Base-by-base conservation (phyloP, 2,329 filamentous ascomycete genomes). In the Escovopsis sp. region DNA sequence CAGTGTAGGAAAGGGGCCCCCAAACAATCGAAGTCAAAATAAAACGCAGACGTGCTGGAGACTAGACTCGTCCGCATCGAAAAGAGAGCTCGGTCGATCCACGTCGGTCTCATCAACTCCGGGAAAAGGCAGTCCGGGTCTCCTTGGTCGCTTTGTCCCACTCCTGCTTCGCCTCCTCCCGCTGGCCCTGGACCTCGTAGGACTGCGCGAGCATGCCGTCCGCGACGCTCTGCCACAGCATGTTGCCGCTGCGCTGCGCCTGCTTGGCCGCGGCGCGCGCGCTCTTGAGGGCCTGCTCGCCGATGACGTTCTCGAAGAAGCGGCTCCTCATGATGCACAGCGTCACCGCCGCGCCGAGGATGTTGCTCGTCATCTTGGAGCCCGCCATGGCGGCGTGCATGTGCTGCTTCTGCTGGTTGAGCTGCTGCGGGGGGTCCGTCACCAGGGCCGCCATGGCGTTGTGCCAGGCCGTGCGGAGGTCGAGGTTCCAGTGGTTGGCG, bases 301-400 rank as follows among this genome's bases (percentile, higher is more conserved):
- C 86, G 4, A 93, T 76, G 12, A 88, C 81, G 45, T 82, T 81
- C 37, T 81, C 79, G 59, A 88, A 95, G 53, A 94, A 82, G 40
- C 79, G 75, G 53, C 74, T 78, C 40, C 83, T 81, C 82, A 95
- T 93, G 48, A 91, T 79, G 50, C 79, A 87, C 45, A 95, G 74
- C 6, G 82, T 79, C 48, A 95, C 82, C 38, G 80, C 80, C n/a
- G 87, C 72, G 41, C 88, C 81, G 48, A 93, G 83, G 27, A 76
- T 76, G 56, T 94, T 94, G 42, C 70, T 69, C 8, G 81, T 78
- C 7, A 68, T 66, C 48, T 81, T 80, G 11, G 84, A 80, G 3
- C 77, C 75, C 33, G 72, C 71, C 35, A 94, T 71, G 2, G 86
- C 82, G 33, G 71, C 69, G 46, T 84, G 78, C 41, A 95, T 79